Conservation (phyloP, 140 eudicot species). For the Bidens hawaiensis region DNA sequence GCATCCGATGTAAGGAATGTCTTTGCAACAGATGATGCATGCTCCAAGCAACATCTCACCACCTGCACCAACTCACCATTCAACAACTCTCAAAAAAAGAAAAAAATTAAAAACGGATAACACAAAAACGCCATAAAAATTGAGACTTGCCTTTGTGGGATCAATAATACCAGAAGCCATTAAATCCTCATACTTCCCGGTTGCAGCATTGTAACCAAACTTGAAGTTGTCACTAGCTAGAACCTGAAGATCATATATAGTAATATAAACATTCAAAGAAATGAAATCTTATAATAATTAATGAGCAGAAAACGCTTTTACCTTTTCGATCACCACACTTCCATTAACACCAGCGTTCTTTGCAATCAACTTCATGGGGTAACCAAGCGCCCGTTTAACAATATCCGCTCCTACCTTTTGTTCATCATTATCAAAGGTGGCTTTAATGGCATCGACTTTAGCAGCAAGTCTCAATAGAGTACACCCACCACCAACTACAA, state of each 20-base stretch:
- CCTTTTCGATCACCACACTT: slow-evolving; percentile 77
- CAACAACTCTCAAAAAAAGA: background rate
- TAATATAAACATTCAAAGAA: background rate
- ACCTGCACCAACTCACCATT: slow-evolving; percentile 23
- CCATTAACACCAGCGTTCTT: slow-evolving; percentile 84
- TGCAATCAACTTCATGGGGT: slow-evolving; percentile 79
- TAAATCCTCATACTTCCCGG: slow-evolving; percentile 31
- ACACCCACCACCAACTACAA: slow-evolving; percentile 83
- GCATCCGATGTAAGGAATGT: slow-evolving; percentile 77
- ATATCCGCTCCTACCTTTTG: slow-evolving; percentile 84
- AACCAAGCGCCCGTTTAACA: slow-evolving; percentile 60
- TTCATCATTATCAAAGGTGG: slow-evolving; percentile 61
- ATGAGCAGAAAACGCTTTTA: slow-evolving; percentile 8
- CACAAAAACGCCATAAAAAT: background rate
- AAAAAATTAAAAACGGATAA: background rate
- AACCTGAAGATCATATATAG: slow-evolving; percentile 15
- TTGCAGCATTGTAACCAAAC: slow-evolving; percentile 45
- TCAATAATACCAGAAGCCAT: slow-evolving; percentile 37
- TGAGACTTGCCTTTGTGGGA: slow-evolving; percentile 31
- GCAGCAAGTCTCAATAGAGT: slow-evolving; percentile 64
- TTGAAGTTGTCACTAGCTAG: slow-evolving; percentile 22
- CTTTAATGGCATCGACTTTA: slow-evolving; percentile 63
- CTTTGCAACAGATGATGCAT: slow-evolving; percentile 61
- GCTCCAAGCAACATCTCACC: slow-evolving; percentile 57
- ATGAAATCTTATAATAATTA: background rate